These are phyloP conservation scores for Pichia manshurica DNA, from an alignment of 805 yeast genomes.

Conservation along the genomic window DNA sequence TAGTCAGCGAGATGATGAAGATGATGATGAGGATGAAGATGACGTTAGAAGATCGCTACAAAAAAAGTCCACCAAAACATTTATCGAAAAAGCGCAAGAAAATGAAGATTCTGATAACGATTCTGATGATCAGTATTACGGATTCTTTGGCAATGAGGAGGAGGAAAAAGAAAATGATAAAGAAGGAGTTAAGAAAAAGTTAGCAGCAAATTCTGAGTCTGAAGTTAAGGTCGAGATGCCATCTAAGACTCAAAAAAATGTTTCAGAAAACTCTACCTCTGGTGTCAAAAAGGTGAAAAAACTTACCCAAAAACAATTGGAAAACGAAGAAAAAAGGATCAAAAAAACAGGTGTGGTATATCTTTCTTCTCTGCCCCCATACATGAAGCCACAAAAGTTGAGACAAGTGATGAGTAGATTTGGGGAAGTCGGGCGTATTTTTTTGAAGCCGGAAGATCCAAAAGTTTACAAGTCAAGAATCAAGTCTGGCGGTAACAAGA, in stretches of 20 bases:
- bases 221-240: no score
- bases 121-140: slow-evolving; percentile 10
- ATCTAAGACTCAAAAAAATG: no score
- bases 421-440: slow-evolving; percentile 84
- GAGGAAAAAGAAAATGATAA: slow-evolving; percentile 24
- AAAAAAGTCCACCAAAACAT: neutral
- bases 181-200: slow-evolving; percentile 12
- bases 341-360: slow-evolving; percentile 89
- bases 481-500: slow-evolving; percentile 88
- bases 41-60: slow-evolving; percentile 9
- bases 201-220: no score
- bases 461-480: slow-evolving; percentile 59
- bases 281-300: slow-evolving; percentile 49
- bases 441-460: slow-evolving; percentile 79
- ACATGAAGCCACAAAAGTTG: slow-evolving; percentile 91
- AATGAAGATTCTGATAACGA: slow-evolving; percentile 15
- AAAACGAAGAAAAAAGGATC: slow-evolving; percentile 47
- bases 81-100: slow-evolving; percentile 17
- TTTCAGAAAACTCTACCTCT: no score
- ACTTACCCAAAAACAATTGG: slow-evolving; percentile 51
- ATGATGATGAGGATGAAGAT: neutral
- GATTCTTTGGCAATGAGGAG: slow-evolving; percentile 15
- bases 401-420: slow-evolving; percentile 74
- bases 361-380: slow-evolving; percentile 86
- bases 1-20: neutral